Evolutionary conservation across 1,139 yeast genomes (phyloP).

Genomic region (Saccharomycopsis hybrid): DNA sequence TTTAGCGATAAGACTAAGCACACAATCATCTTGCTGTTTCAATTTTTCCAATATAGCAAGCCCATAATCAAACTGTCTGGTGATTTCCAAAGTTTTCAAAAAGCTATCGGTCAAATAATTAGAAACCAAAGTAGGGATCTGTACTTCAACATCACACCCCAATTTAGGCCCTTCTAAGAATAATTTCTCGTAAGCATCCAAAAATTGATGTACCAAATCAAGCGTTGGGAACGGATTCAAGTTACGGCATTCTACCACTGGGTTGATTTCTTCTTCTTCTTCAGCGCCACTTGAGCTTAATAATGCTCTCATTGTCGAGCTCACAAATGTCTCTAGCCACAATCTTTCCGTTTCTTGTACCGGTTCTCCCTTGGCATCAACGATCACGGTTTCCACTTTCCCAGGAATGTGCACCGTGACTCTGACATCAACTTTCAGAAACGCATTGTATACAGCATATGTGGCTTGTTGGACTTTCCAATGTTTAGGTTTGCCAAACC

Average conservation of each 20-base stretch:
- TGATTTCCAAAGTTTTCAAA: conserved; percentile 59
- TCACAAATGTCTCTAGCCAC: conserved; percentile 83
- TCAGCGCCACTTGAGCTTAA: conserved; percentile 65
- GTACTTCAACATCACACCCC: conserved; percentile 60
- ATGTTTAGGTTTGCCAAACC: conserved; percentile 69
- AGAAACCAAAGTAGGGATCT: conserved; percentile 56
- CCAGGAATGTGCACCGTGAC: conserved; percentile 74
- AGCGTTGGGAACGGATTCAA: conserved; percentile 57
- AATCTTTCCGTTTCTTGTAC: conserved; percentile 35
- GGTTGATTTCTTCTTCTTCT: conserved; percentile 53
- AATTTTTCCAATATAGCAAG: conserved; percentile 47
- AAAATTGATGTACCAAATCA: conserved; percentile 49
- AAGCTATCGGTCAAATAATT: conserved; percentile 84
- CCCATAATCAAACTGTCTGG: conserved; percentile 64
- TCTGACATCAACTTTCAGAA: conserved; percentile 69
- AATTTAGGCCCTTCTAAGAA: conserved; percentile 51
- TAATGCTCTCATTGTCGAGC: conserved; percentile 68
- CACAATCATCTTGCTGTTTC: conserved; percentile 41
- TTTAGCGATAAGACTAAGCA: conserved; percentile 58
- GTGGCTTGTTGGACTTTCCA: conserved; percentile 75
- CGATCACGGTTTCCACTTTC: conserved; percentile 70
- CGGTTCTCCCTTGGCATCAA: conserved; percentile 47
- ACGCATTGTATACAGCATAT: conserved; percentile 65
- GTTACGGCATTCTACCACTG: conserved; percentile 53
- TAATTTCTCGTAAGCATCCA: conserved; percentile 63